Base-by-base conservation (phyloP, 139 green algal genomes). In the Tetraselmis striata region DNA sequence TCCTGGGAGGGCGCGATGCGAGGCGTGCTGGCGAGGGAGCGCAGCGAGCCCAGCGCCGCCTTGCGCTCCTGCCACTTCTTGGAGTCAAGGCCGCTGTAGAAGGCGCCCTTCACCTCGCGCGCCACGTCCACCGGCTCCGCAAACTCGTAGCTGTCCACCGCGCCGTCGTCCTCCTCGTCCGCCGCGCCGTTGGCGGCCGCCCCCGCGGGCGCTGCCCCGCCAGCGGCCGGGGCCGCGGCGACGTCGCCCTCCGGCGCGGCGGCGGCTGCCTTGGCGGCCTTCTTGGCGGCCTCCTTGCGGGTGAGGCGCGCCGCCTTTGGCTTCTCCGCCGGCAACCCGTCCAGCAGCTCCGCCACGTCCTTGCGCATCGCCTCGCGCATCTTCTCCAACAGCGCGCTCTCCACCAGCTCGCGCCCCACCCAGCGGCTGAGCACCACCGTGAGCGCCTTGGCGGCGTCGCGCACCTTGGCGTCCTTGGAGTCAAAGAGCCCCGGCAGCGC, bases 11-110 rank as follows among this genome's bases (percentile, higher is more conserved):
- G 45, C 45, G 45, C 45, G 45, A 67, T 67, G 45, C 45, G 45
- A 5, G 45, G 45, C 45, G 32, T 77, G 31, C 75, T 83, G 59
- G 84, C 87, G 1, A 93, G 76, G 0, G 84, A 84, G 77, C 92
- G 94, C 18, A 98, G 89, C 31, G 82, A 45, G 28, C 86, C 82
- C 26, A 96, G 82, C 2, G 93, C 85, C 59, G 89, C 91, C 29
- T 94, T 94, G 59, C 95, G 88, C 79, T 96, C 90, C 23, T 83
- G 89, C 95, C 95, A 98, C 85, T 98, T 98, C 45, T 91, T 91
- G n/a, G 87, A 80, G 27, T 89, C 90, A 1, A 97, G 79, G 28
- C 89, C 89, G 0, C 92, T 91, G 92, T 93, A 98, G 59, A 97
- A 97, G 1, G 89, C 83, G 26, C 80, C 80, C 77, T 92, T 90